Evolutionary conservation across 139 green algal genomes (phyloP), one percentile per base, ranked within the genome.

Genomic region (Chlamydomonas sp.): DNA sequence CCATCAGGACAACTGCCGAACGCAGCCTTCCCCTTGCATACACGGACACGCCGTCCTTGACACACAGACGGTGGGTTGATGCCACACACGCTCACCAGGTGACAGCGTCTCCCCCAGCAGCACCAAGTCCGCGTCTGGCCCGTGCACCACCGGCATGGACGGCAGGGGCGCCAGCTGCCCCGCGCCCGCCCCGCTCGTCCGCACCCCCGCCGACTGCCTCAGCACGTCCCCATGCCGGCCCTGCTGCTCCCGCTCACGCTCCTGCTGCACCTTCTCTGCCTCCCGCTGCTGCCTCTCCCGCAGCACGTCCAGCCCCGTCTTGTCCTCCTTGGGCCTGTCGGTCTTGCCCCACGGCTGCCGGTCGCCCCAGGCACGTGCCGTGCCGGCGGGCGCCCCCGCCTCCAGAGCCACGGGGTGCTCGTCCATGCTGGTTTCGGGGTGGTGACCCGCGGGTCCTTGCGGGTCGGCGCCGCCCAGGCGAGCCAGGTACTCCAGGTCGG

Each of bases 401-500:
- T 88, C 83, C 49, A 88, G 59, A 18, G 67, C 57, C 5, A 64
- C 67, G 3, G n/a, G 1, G 16, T 18, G 60, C 49, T 75, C 73
- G 57, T 88, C 73, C 0, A 3, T 18, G 62, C 49, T 60, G 5
- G n/a, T n/a, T 1, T 15, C 72, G 5, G 16, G 62, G 18, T 76
- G 62, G 15, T 64, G 10, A 2, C 15, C n/a, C 4, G 59, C 31
- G 31, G 31, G 31, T 49, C 31, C 82, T 20, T 72, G 59, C 5
- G 57, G 63, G 16, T 67, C 49, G 49, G 8, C 83, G 1, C 15
- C 83, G 0, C 83, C 83, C 15, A 88, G 83, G 0, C 73, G 73
- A 0, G 62, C 83, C 7, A 88, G 74, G 63, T 88, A 88, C 15
- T 88, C 83, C 73, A 88, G 63, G 62, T 88, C 83, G 74, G 63